phyloP scores from a whole-genome alignment of 139 green algal species.

The Zygnema cylindricum region DNA sequence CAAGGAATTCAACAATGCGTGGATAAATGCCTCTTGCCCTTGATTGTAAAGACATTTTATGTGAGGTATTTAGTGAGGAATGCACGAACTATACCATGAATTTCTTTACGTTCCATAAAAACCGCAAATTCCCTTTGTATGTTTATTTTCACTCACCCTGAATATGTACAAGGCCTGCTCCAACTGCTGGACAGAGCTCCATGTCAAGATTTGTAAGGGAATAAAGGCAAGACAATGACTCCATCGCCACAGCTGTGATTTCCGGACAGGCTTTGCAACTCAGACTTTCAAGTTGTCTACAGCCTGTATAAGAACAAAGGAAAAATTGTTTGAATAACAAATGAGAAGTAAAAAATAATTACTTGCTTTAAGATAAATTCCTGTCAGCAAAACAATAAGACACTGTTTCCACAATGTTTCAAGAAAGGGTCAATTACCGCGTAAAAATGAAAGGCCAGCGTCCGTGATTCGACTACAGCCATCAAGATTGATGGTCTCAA shows the following conservation, averaged over 20 bases:
- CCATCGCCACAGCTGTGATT: conserved; percentile 35
- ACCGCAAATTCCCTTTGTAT: too few relatives aligned
- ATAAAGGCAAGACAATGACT: background rate
- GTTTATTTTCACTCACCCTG: background rate
- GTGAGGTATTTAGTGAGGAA: too few relatives aligned
- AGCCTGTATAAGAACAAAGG: conserved; percentile 1
- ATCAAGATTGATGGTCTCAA: conserved; percentile 22
- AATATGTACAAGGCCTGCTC: conserved; percentile 20
- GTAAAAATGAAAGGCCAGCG: background rate
- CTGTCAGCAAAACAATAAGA: too few relatives aligned
- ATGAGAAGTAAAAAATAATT: too few relatives aligned
- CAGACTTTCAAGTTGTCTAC: background rate
- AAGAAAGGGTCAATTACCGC: conserved; percentile 4
- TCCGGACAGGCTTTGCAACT: conserved; percentile 15
- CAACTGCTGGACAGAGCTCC: background rate
- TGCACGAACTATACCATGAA: too few relatives aligned
- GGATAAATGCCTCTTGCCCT: too few relatives aligned
- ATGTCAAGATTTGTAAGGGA: conserved; percentile 24
- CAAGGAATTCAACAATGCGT: background rate
- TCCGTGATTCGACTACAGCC: conserved; percentile 13
- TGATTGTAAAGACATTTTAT: too few relatives aligned
- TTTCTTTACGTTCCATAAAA: too few relatives aligned
- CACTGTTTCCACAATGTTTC: too few relatives aligned
- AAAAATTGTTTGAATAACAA: too few relatives aligned
- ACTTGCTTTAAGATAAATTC: too few relatives aligned